Percentiles rank a stretch among this genome's conserved stretches.
Conservation (phyloP, 1,284 basidiomycete genomes). For the Ceratobasidium sp. region DNA sequence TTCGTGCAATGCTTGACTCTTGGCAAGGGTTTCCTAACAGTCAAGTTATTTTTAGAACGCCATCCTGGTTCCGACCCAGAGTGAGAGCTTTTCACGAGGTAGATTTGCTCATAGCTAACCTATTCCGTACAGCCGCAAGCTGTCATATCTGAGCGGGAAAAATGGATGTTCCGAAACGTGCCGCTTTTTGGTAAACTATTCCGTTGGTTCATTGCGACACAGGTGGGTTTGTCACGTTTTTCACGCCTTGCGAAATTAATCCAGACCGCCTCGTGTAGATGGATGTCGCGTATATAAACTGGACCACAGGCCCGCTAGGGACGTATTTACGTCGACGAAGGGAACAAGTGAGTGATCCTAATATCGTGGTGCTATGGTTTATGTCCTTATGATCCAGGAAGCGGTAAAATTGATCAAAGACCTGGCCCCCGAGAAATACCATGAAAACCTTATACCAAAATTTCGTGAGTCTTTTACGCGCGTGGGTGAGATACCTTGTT, state of each 20-base stretch:
- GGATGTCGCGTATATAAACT: not conserved
- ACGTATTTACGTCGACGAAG: slow-evolving; percentile 27
- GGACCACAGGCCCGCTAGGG: slow-evolving; percentile 1
- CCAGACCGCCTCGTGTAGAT: not conserved
- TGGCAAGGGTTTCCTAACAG: not conserved
- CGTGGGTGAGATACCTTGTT: not conserved
- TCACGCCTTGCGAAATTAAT: not conserved
- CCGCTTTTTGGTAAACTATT: slow-evolving; percentile 62
- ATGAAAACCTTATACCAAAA: slow-evolving; percentile 60
- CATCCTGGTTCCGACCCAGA: slow-evolving; percentile 19
- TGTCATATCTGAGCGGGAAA: slow-evolving; percentile 3
- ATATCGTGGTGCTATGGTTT: not conserved
- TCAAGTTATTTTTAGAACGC: slow-evolving; percentile 2
- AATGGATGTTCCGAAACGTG: slow-evolving; percentile 59
- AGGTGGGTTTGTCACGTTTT: not conserved
- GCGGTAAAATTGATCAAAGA: slow-evolving; percentile 9
- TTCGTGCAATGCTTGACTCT: not conserved
- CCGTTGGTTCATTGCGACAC: slow-evolving; percentile 59
- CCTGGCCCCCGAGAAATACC: slow-evolving; percentile 59
- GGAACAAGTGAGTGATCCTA: slow-evolving; percentile 51
- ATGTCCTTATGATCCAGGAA: not conserved
- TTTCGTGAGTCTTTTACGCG: slow-evolving; percentile 57
- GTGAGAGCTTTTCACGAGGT: not conserved
- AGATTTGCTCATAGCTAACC: too few species aligned
- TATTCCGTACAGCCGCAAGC: slow-evolving; percentile 4